Base-by-base conservation (phyloP, 345 rosid species). In the Brassica incana region DNA sequence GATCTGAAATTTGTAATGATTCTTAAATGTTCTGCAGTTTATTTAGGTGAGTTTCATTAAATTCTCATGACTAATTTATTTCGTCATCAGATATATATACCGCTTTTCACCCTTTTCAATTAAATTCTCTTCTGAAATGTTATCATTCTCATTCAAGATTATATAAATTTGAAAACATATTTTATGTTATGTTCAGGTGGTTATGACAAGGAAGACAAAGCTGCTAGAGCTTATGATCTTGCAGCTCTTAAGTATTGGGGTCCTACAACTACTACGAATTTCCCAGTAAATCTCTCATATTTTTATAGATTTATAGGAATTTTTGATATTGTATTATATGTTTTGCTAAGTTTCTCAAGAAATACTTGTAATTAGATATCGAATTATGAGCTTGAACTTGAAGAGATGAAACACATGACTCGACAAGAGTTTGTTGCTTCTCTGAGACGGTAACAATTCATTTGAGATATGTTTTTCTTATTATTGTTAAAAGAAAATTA, bases 181-280 rank as follows among this genome's bases (percentile, higher is more conserved):
- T 23, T 10, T 50, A 61, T 36, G 71, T 61, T 73, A 61, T 73
- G 15, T 73, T 69, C 52, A 92, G 98, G 98, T 84, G 98, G 98
- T 20, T 94, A 94, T 85, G 98, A 94, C 83, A 92, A 88, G 73
- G 98, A 94, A 79, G 97, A 94, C 29, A 94, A 89, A 80, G 97
- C 98, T 67, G 97, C 98, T 6, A 84, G 97, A 85, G 97, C 98
- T 78, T 94, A 94, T 33, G 98, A 94, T 78, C 95, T 94, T 59
- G 98, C 98, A 15, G 98, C 97, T 80, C 97, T 94, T 76, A 94
- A 94, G 85, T 94, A 92, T 83, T 94, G 98, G 97, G 98, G 97
- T 85, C 91, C 94, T 60, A 85, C 91, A 69, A 92, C 98, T 1
- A 92, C 97, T 10, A 94, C 95, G 8, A 94, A 94, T 77, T 94